Percentiles rank a stretch among this genome's conserved stretches.
Evolutionary conservation across 2,329 filamentous ascomycete species (phyloP).

Genomic region (Metarhizium sp.): DNA sequence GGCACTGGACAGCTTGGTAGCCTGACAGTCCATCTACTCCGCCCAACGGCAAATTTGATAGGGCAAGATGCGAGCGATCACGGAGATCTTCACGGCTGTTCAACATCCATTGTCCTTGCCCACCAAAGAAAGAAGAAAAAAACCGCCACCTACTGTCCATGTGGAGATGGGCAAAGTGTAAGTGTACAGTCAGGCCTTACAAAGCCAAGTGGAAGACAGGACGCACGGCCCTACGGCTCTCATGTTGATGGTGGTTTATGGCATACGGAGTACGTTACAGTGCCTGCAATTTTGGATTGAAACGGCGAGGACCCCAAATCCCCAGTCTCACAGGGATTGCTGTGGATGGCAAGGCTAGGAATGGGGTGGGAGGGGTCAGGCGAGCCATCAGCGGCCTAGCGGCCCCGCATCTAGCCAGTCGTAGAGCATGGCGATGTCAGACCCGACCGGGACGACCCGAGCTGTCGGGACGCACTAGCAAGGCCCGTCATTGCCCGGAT

Average conservation of each 20-base stretch:
- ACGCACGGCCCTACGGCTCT: not conserved
- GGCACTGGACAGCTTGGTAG: not conserved
- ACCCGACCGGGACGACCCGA: conserved; percentile 21
- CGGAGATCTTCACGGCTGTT: not conserved
- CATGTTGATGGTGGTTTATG: not conserved
- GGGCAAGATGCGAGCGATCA: not conserved
- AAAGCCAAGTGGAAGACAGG: not conserved
- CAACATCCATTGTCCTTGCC: not conserved
- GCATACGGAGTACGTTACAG: not conserved
- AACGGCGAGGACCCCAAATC: not conserved
- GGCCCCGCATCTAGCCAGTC: conserved; percentile 18
- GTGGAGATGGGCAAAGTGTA: not conserved
- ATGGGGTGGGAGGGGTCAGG: not conserved
- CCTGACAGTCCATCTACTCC: not conserved
- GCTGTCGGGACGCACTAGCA: conserved; percentile 27
- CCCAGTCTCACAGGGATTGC: not conserved
- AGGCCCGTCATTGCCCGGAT: conserved; percentile 7
- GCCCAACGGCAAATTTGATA: not conserved
- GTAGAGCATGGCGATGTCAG: conserved; percentile 8
- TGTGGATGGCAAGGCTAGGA: not conserved
- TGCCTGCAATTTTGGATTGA: not conserved
- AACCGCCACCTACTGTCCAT: not conserved
- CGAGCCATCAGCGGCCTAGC: not conserved
- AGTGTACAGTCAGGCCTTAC: not conserved
- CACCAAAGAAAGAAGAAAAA: not conserved